Evolutionary conservation across 148 eudicot species (phyloP).

Genomic region (Tetragonia tetragonoides): DNA sequence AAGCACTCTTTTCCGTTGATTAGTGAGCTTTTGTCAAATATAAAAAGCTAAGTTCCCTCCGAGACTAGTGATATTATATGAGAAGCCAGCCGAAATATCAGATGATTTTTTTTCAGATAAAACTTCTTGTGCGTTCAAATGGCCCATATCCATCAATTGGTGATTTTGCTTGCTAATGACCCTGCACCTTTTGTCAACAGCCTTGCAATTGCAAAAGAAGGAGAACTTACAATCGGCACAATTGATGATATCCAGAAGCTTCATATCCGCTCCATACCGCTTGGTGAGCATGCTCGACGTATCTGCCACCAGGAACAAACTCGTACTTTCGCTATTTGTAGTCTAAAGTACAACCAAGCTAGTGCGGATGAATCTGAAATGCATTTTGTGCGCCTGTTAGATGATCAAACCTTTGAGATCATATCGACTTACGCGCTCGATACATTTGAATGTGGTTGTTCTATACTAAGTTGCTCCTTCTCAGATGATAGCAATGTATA

Average conservation of each 20-base stretch:
- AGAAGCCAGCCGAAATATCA: not conserved
- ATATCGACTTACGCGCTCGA: constrained; percentile 84
- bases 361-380: constrained; percentile 77
- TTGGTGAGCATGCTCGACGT: constrained; percentile 94
- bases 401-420: constrained; percentile 92
- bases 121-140: not conserved
- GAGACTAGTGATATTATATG: not conserved
- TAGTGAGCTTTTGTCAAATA: not conserved
- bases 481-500: constrained; percentile 85
- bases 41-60: not conserved
- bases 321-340: constrained; percentile 80
- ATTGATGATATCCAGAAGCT: constrained; percentile 97
- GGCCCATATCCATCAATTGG: not conserved
- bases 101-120: not conserved
- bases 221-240: constrained; percentile 93
- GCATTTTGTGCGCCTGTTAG: constrained; percentile 88
- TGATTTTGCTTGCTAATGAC: not conserved
- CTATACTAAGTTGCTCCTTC: constrained; percentile 91
- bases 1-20: not conserved
- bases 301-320: constrained; percentile 98
- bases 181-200: constrained; percentile 35
- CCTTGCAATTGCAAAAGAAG: constrained; percentile 97
- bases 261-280: constrained; percentile 91
- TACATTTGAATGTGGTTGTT: constrained; percentile 87
- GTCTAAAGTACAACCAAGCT: constrained; percentile 76